Percentiles rank a stretch among this genome's conserved stretches.
Conservation (phyloP, 2,329 filamentous ascomycete genomes). For the Diaporthe aspalathi region DNA sequence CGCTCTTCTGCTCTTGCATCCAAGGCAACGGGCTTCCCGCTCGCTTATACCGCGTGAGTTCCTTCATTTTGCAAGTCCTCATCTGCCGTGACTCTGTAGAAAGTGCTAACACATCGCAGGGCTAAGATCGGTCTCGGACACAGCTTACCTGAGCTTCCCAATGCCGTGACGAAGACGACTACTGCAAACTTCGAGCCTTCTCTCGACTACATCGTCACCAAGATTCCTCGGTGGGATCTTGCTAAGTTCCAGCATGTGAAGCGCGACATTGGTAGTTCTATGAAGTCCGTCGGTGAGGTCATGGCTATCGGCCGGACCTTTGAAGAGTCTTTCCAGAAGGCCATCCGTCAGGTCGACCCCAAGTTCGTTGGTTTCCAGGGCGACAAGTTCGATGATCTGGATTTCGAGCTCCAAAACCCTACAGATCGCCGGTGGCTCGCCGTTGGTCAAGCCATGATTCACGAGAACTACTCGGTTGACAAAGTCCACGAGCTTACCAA, state of each 20-base stretch:
- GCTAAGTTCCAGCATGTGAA: slow-evolving; percentile 99
- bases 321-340: slow-evolving; percentile 99
- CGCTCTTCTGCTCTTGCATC: slow-evolving; percentile 95
- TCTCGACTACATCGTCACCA: slow-evolving; percentile 97
- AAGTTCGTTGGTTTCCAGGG: slow-evolving; percentile 93
- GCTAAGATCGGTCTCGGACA: slow-evolving; percentile 98
- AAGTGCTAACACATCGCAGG: slow-evolving; percentile 12
- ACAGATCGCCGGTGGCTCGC: slow-evolving; percentile 98
- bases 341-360: slow-evolving; percentile 96
- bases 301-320: slow-evolving; percentile 99
- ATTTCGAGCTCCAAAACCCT: slow-evolving; percentile 89
- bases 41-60: slow-evolving; percentile 86
- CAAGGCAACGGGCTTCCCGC: slow-evolving; percentile 95
- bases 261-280: slow-evolving; percentile 94
- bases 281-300: slow-evolving; percentile 99
- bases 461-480: slow-evolving; percentile 95
- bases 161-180: slow-evolving; percentile 97
- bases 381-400: slow-evolving; percentile 92
- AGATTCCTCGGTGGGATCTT: slow-evolving; percentile 98
- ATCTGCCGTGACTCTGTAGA: background rate
- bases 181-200: slow-evolving; percentile 99
- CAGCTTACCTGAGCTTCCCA: slow-evolving; percentile 93
- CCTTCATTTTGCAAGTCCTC: background rate
- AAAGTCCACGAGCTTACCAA: slow-evolving; percentile 93
- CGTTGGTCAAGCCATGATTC: slow-evolving; percentile 96